Percentiles rank a stretch among this genome's conserved stretches.
These are phyloP conservation scores for Trichophyton rubrum DNA, from an alignment of 2,329 filamentous ascomycete species.

Conservation along the genomic window DNA sequence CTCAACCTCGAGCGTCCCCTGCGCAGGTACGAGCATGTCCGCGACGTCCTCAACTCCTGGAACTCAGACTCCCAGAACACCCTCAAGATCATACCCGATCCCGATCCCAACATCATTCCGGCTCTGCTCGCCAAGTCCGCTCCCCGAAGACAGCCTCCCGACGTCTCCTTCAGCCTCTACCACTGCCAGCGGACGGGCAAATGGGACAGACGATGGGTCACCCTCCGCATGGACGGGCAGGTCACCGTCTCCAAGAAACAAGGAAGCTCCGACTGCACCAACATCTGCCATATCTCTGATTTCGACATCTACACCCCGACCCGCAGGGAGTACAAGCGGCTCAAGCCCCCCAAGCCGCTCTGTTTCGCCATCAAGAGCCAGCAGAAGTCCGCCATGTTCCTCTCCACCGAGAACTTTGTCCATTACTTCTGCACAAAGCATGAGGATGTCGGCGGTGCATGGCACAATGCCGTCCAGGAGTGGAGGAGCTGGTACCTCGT, in stretches of 20 bases:
- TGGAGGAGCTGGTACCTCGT: constrained; percentile 93
- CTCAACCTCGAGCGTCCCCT: constrained; percentile 71
- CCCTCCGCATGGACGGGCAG: constrained; percentile 61
- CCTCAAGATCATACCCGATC: constrained; percentile 52
- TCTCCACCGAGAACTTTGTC: constrained; percentile 71
- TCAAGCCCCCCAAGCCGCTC: constrained; percentile 72
- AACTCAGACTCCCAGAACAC: constrained; percentile 66
- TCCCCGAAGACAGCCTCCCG: constrained; percentile 49
- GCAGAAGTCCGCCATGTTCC: constrained; percentile 73
- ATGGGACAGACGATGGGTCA: constrained; percentile 78
- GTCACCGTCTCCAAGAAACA: constrained; percentile 58
- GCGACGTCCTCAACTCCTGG: constrained; percentile 89
- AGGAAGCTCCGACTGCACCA: constrained; percentile 49
- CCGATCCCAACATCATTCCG: constrained; percentile 42
- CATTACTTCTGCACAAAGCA: constrained; percentile 86
- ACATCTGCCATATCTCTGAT: constrained; percentile 75
- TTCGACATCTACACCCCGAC: constrained; percentile 82
- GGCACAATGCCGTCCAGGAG: constrained; percentile 57
- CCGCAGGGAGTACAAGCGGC: constrained; percentile 52
- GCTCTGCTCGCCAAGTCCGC: constrained; percentile 53
- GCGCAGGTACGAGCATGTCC: constrained; percentile 71
- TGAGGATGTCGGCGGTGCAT: constrained; percentile 49
- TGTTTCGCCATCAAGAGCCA: constrained; percentile 89
- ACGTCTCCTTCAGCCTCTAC: constrained; percentile 59
- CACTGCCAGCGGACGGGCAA: constrained; percentile 71